phyloP scores from a whole-genome alignment of 371 early-diverging fungal species.

The Lichtheimia ornata region DNA sequence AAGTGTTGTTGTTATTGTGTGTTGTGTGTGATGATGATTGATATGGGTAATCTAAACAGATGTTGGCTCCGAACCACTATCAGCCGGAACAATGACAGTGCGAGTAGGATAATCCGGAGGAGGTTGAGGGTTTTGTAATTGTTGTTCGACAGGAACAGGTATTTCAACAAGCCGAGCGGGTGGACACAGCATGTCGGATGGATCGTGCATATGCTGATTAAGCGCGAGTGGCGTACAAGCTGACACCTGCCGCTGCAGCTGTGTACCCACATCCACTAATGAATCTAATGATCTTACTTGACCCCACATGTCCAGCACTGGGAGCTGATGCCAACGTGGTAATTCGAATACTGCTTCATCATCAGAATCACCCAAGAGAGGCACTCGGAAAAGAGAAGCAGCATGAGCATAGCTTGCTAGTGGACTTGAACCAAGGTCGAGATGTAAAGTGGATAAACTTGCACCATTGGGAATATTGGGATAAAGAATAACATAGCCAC shows the following conservation, averaged over 20 bases:
- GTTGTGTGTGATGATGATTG: too few species aligned
- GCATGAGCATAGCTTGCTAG: conserved; percentile 37
- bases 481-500: conserved; percentile 64
- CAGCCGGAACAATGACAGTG: conserved; percentile 20
- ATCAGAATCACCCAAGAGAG: conserved; percentile 38
- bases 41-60: neutral
- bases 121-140: conserved; percentile 13
- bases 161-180: conserved; percentile 35
- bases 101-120: conserved; percentile 32
- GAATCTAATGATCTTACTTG: conserved; percentile 28
- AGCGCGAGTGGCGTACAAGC: conserved; percentile 41
- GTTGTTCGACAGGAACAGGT: conserved; percentile 26
- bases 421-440: conserved; percentile 51
- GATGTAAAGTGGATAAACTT: conserved; percentile 58
- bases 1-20: too few species aligned
- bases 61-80: neutral
- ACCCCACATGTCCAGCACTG: conserved; percentile 58
- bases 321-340: conserved; percentile 42
- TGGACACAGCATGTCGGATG: conserved; percentile 50
- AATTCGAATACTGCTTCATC: conserved; percentile 23
- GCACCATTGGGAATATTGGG: conserved; percentile 52
- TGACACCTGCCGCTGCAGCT: conserved; percentile 50
- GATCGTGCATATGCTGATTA: conserved; percentile 30
- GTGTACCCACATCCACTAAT: conserved; percentile 43
- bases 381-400: conserved; percentile 46